Base-by-base conservation (phyloP, 805 yeast genomes). In the Lipomyces chichibuensis region DNA sequence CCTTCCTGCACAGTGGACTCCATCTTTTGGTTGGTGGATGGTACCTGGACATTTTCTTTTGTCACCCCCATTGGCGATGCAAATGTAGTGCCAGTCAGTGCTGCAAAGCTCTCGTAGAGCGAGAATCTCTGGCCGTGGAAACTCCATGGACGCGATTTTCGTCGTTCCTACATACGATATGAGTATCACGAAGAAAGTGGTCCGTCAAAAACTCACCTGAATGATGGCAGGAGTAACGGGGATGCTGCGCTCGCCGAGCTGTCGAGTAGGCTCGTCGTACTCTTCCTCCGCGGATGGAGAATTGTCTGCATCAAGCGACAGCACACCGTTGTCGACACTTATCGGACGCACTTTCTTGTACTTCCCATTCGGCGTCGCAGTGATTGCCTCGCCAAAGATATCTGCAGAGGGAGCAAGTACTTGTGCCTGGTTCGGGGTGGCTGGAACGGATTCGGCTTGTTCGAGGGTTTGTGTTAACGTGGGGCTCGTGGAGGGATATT, bases 121-220 rank as follows among this genome's bases (percentile, higher is more conserved):
- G 65, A 63, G 51, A 46, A 63, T 27, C 65, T 37, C 37, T 57
- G 59, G 25, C 65, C 60, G 53, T 64, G 66, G n/a, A 35, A 32
- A 43, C 65, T 64, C 67, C 57, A 62, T 6, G 66, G 60, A 8
- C 66, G 43, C 13, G 66, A 62, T 20, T 64, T 53, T 27, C 66
- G 66, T 32, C 66, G 65, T 37, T 60, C 64, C 33, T 62, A 25
- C 13, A 14, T 52, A 25, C 11, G 1, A 23, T 52, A 4, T 25
- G 32, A 52, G 55, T 7, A 17, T 3, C 11, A 43, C 55, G 13
- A 27, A 25, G 23, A 56, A 9, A 33, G n/a, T 9, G 27, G 23
- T 13, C 9, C 5, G 29, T 13, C 20, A 11, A 20, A 13, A 13
- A 4, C 61, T 23, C 11, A 58, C 61, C 54, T 58, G 61, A 58